These are phyloP conservation scores for Cylindrotheca closterium DNA, from an alignment of 108 stramenopile genomes.

Conservation along the genomic window DNA sequence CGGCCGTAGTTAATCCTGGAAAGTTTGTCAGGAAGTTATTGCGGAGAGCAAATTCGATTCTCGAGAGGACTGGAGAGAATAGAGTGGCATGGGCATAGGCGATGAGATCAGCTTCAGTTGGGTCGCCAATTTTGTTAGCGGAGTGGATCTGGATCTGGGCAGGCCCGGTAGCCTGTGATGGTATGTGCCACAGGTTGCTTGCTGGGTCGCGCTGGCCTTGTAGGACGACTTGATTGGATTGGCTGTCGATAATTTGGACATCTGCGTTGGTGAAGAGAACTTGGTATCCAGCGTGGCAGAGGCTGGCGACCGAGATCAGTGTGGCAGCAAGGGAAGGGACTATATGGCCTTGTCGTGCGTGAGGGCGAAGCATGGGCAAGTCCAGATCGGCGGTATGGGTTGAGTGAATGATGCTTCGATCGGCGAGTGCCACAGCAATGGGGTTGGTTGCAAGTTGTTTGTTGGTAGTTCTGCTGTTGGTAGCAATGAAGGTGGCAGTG, in stretches of 20 bases:
- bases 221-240: background rate
- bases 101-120: slow-evolving; percentile 14
- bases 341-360: slow-evolving; percentile 4
- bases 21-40: slow-evolving; percentile 3
- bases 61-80: slow-evolving; percentile 21
- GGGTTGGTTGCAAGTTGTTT: background rate
- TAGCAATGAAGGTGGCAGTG: background rate
- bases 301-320: slow-evolving; percentile 19
- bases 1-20: slow-evolving; percentile 21
- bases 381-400: background rate
- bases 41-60: slow-evolving; percentile 6
- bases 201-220: slow-evolving; percentile 5
- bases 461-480: background rate
- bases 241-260: slow-evolving; percentile 5
- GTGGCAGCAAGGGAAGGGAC: slow-evolving; percentile 1
- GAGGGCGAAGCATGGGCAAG: slow-evolving; percentile 2
- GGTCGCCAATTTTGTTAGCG: background rate
- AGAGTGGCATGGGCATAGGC: slow-evolving; percentile 27
- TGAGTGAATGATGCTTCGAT: slow-evolving; percentile 1
- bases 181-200: slow-evolving; percentile 17
- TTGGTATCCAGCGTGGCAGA: slow-evolving; percentile 26
- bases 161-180: background rate
- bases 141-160: background rate
- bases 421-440: background rate
- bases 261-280: slow-evolving; percentile 1